phyloP scores from a whole-genome alignment of 2,329 filamentous ascomycete genomes.

The Capronia epimyces region DNA sequence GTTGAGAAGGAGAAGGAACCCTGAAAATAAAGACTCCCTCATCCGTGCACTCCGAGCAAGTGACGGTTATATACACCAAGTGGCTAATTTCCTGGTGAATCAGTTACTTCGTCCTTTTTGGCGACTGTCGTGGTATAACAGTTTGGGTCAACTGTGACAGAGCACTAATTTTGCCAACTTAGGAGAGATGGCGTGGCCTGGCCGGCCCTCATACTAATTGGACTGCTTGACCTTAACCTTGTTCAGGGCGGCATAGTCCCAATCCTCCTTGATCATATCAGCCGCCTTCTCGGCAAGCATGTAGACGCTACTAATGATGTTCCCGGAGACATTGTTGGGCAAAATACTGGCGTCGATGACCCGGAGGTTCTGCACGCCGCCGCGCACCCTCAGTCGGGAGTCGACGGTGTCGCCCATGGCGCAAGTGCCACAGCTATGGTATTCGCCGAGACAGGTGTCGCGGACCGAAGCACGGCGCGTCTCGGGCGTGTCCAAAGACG shows the following conservation, averaged over 20 bases:
- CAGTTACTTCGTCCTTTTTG: too few species aligned
- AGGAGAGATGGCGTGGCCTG: too few species aligned
- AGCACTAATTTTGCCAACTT: too few species aligned
- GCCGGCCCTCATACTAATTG: too few species aligned
- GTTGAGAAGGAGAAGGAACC: too few species aligned
- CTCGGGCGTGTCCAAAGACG: slow-evolving; percentile 6
- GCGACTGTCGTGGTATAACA: too few species aligned
- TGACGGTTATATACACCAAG: too few species aligned
- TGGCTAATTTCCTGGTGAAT: too few species aligned
- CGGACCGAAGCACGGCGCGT: slow-evolving; percentile 12
- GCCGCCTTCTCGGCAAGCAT: slow-evolving; percentile 35
- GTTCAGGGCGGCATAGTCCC: slow-evolving; percentile 14
- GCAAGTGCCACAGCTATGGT: slow-evolving; percentile 31
- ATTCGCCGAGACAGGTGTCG: slow-evolving; percentile 20
- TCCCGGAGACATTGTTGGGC: slow-evolving; percentile 32
- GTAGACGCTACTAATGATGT: slow-evolving; percentile 33
- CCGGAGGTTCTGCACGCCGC: slow-evolving; percentile 33
- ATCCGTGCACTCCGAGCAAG: too few species aligned
- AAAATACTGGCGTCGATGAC: slow-evolving; percentile 36
- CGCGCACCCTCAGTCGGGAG: slow-evolving; percentile 30
- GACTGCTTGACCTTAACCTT: slow-evolving; percentile 7
- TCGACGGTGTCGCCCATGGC: slow-evolving; percentile 40
- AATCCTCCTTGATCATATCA: slow-evolving; percentile 34
- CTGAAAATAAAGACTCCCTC: too few species aligned
- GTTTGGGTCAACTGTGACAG: too few species aligned